phyloP scores from a whole-genome alignment of 345 rosid genomes.

The Clarkia xantiana region DNA sequence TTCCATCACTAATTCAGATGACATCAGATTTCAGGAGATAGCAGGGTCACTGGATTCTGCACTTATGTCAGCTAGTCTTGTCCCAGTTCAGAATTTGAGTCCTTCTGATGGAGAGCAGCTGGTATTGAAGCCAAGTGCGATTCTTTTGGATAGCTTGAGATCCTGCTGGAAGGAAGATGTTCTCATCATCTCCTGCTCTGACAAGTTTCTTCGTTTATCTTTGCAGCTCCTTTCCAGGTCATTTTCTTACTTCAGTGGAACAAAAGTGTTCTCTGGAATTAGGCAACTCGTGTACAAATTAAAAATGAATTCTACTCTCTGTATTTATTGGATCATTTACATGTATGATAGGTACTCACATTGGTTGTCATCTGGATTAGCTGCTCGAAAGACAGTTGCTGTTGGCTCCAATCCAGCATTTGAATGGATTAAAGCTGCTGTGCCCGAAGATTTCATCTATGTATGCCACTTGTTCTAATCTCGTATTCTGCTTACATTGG shows the following conservation, averaged over 20 bases:
- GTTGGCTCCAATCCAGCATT: slow-evolving; percentile 45
- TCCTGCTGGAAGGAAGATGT: slow-evolving; percentile 95
- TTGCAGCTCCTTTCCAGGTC: slow-evolving; percentile 91
- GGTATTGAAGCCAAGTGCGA: slow-evolving; percentile 59
- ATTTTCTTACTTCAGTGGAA: slow-evolving; percentile 3
- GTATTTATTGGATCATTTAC: slow-evolving; percentile 2
- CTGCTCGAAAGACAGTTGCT: slow-evolving; percentile 43
- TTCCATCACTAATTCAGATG: slow-evolving; percentile 7
- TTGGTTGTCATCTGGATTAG: slow-evolving; percentile 81
- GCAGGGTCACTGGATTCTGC: slow-evolving; percentile 86
- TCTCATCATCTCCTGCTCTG: slow-evolving; percentile 74
- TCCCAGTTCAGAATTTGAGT: slow-evolving; percentile 38
- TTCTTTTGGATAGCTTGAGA: slow-evolving; percentile 72
- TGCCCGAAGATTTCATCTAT: slow-evolving; percentile 66
- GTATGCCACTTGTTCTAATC: slow-evolving; percentile 23
- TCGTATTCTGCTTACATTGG: too few relatives aligned
- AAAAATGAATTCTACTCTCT: not conserved
- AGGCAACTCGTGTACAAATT: not conserved
- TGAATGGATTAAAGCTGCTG: slow-evolving; percentile 83
- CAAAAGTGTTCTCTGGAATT: not conserved
- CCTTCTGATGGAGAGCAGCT: slow-evolving; percentile 28
- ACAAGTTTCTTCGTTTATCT: slow-evolving; percentile 93
- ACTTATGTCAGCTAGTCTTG: slow-evolving; percentile 47
- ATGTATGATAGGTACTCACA: slow-evolving; percentile 42
- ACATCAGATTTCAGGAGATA: slow-evolving; percentile 88